A percentile compares a stretch with the other conserved stretches of the same genome.
Evolutionary conservation across 2,329 filamentous ascomycete genomes (phyloP).

Genomic region (Clonostachys chloroleuca): DNA sequence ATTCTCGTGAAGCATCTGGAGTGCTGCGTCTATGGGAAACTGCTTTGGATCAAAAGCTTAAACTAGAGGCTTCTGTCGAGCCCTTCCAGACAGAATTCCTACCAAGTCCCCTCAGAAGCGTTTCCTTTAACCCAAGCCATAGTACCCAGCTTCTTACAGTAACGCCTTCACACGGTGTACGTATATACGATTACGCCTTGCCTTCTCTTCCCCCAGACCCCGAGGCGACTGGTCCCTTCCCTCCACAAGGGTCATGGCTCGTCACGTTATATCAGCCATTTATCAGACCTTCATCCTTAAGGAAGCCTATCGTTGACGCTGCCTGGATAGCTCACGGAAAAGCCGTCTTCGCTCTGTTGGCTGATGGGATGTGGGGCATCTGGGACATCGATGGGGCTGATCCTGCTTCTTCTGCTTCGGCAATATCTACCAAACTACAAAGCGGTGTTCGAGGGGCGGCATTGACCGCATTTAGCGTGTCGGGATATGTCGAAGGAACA

Average conservation of each 20-base stretch:
- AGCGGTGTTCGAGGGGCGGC: conserved; percentile 52
- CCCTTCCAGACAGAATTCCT: conserved; percentile 60
- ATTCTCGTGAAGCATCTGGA: conserved; percentile 55
- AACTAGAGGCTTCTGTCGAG: conserved; percentile 21
- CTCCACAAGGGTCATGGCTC: conserved; percentile 59
- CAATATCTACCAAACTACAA: conserved; percentile 43
- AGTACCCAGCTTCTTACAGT: conserved; percentile 54
- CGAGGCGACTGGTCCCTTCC: conserved; percentile 42
- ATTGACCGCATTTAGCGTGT: conserved; percentile 51
- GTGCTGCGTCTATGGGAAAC: conserved; percentile 55
- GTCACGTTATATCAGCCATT: conserved; percentile 58
- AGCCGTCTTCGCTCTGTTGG: conserved; percentile 52
- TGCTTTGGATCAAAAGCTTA: conserved; percentile 34
- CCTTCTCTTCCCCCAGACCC: conserved; percentile 49
- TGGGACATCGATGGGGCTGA: conserved; percentile 61
- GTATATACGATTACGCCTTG: conserved; percentile 57
- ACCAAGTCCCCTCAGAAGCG: conserved; percentile 44
- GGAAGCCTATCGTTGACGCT: conserved; percentile 59
- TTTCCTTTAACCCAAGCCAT: conserved; percentile 55
- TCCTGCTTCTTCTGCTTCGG: conserved; percentile 32
- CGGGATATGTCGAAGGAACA: conserved; percentile 57
- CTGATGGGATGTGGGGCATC: conserved; percentile 64
- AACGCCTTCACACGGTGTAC: conserved; percentile 48
- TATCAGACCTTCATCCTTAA: conserved; percentile 37
- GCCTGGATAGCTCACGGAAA: conserved; percentile 58